These are phyloP conservation scores for Shiraia sp. DNA, from an alignment of 2,329 filamentous ascomycete genomes.

Conservation along the genomic window DNA sequence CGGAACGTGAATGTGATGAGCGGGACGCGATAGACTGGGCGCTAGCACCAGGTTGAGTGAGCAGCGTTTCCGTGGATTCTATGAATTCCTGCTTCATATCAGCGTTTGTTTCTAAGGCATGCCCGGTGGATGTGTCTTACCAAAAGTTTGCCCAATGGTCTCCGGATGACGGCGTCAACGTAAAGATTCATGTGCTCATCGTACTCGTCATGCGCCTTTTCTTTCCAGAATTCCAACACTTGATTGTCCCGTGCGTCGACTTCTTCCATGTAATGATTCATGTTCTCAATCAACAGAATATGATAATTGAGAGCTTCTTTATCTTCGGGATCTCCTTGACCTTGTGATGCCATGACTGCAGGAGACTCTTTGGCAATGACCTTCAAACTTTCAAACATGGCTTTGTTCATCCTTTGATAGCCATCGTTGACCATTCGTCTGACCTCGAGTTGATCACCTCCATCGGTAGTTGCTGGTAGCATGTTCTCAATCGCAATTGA, in stretches of 20 bases:
- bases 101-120: slow-evolving; percentile 1
- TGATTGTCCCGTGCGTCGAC: slow-evolving; percentile 75
- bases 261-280: slow-evolving; percentile 96
- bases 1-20: slow-evolving; percentile 77
- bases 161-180: slow-evolving; percentile 81
- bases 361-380: slow-evolving; percentile 81
- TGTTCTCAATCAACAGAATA: slow-evolving; percentile 96
- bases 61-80: slow-evolving; percentile 78
- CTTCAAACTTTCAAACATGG: slow-evolving; percentile 96
- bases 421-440: slow-evolving; percentile 81
- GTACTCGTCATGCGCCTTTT: slow-evolving; percentile 76
- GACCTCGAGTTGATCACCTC: slow-evolving; percentile 65
- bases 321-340: slow-evolving; percentile 72
- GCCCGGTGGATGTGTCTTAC: slow-evolving; percentile 36
- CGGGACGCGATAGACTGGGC: slow-evolving; percentile 71
- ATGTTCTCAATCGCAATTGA: slow-evolving; percentile 82
- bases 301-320: slow-evolving; percentile 98
- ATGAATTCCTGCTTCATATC: slow-evolving; percentile 68
- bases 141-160: slow-evolving; percentile 85
- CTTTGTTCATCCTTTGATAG: slow-evolving; percentile 85
- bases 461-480: slow-evolving; percentile 57
- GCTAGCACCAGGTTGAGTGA: slow-evolving; percentile 58
- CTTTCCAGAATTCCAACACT: slow-evolving; percentile 81
- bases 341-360: slow-evolving; percentile 56
- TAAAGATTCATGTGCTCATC: slow-evolving; percentile 87